These are phyloP conservation scores for Pseudonitzschia multiseries DNA, from an alignment of 108 stramenopile genomes.

Conservation along the genomic window DNA sequence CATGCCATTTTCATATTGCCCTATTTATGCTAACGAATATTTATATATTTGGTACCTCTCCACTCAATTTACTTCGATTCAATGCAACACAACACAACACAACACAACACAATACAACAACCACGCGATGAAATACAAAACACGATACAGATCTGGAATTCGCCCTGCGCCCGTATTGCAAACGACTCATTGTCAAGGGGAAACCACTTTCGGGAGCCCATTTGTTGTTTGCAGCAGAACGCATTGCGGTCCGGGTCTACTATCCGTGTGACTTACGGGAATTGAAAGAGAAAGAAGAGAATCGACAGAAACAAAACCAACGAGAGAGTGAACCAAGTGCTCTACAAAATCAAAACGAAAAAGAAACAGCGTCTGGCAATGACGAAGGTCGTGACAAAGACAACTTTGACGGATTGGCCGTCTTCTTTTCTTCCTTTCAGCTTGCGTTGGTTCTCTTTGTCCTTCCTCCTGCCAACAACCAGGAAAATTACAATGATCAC, in stretches of 20 bases:
- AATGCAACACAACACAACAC: neutral
- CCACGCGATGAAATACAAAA: neutral
- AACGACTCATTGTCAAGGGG: conserved; percentile 2
- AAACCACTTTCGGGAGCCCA: conserved; percentile 13
- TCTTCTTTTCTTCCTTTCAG: conserved; percentile 15
- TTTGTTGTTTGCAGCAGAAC: neutral
- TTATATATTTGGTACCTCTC: neutral
- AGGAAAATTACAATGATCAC: neutral
- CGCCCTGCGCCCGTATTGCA: neutral
- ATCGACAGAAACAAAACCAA: neutral
- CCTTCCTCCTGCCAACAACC: neutral
- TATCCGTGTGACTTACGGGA: conserved; percentile 14
- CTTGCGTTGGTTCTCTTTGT: conserved; percentile 10
- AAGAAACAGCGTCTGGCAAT: neutral
- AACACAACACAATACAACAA: too few species aligned
- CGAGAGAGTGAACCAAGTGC: neutral
- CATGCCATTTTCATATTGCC: too few species aligned
- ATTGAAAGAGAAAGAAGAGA: neutral
- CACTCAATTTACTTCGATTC: neutral
- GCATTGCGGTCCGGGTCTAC: conserved; percentile 9
- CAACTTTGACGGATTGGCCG: conserved; percentile 12
- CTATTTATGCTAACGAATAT: too few species aligned
- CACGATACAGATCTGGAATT: conserved; percentile 9
- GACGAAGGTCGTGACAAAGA: neutral
- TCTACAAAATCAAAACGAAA: neutral